phyloP scores from a whole-genome alignment of 169 alveolate genomes.

The Plasmodium gonderi region DNA sequence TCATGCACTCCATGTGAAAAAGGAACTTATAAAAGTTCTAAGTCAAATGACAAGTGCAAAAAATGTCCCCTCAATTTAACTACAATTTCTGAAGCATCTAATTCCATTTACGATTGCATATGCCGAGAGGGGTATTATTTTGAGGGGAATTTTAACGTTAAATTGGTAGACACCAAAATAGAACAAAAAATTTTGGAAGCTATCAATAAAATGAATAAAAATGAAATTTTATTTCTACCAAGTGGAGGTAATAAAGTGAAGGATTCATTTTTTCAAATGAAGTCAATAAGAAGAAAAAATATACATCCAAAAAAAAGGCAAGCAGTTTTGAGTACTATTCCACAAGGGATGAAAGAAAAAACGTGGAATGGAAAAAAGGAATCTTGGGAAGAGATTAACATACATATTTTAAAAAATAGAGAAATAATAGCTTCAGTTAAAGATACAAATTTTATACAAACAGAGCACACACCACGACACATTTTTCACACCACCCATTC shows the following conservation, averaged over 20 bases:
- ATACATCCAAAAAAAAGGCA: neutral
- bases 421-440: neutral
- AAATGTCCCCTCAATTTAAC: constrained; percentile 81
- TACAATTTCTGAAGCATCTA: constrained; percentile 77
- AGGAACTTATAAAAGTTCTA: constrained; percentile 81
- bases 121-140: constrained; percentile 84
- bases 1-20: constrained; percentile 77
- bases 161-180: constrained; percentile 1
- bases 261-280: neutral
- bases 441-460: neutral
- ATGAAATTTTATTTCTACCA: neutral
- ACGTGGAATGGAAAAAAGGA: no score
- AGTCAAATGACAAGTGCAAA: constrained; percentile 76
- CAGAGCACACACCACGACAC: neutral
- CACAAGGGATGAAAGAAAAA: neutral
- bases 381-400: neutral
- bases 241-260: neutral
- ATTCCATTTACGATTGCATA: constrained; percentile 81
- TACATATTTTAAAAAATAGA: neutral
- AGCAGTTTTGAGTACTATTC: neutral
- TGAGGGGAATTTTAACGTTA: neutral
- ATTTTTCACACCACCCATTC: neutral
- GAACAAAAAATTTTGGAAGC: neutral
- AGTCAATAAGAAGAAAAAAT: neutral
- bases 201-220: neutral